A percentile compares a stretch with the other conserved stretches of the same genome.
phyloP scores from a whole-genome alignment of 2,329 filamentous ascomycete species.

The Madurella mycetomatis region DNA sequence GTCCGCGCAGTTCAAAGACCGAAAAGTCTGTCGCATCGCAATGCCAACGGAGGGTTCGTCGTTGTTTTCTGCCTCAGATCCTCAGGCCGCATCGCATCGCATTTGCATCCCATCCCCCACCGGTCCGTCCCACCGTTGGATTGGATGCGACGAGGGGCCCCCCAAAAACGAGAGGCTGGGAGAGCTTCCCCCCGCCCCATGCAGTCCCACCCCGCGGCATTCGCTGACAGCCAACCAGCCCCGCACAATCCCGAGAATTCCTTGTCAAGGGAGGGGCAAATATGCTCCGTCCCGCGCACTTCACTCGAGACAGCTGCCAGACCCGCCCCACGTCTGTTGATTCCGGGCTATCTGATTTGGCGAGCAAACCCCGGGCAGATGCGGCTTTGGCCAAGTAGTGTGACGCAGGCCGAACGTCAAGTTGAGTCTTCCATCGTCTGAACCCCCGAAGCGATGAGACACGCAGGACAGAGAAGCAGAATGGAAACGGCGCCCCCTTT shows the following conservation, averaged over 20 bases:
- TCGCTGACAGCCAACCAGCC: conserved; percentile 6
- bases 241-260: conserved; percentile 4
- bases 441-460: too few species aligned
- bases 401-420: too few species aligned
- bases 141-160: conserved; percentile 1
- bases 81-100: conserved; percentile 3
- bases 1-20: not conserved
- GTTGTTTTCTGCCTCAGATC: not conserved
- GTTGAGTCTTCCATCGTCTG: too few species aligned
- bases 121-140: not conserved
- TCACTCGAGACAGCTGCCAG: not conserved
- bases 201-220: not conserved
- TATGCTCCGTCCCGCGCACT: not conserved
- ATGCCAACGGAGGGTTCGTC: not conserved
- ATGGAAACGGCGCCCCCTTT: too few species aligned
- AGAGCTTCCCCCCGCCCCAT: conserved; percentile 7
- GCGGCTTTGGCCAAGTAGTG: not conserved
- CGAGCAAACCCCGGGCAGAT: not conserved
- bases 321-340: not conserved
- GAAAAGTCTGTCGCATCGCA: conserved; percentile 1
- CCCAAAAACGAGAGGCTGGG: conserved; percentile 36
- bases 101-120: not conserved
- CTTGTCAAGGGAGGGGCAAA: conserved; percentile 2
- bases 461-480: too few species aligned
- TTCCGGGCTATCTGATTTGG: not conserved